These are phyloP conservation scores for Pythium rhizo-oryzae DNA, from an alignment of 352 stramenopile genomes.

Conservation along the genomic window DNA sequence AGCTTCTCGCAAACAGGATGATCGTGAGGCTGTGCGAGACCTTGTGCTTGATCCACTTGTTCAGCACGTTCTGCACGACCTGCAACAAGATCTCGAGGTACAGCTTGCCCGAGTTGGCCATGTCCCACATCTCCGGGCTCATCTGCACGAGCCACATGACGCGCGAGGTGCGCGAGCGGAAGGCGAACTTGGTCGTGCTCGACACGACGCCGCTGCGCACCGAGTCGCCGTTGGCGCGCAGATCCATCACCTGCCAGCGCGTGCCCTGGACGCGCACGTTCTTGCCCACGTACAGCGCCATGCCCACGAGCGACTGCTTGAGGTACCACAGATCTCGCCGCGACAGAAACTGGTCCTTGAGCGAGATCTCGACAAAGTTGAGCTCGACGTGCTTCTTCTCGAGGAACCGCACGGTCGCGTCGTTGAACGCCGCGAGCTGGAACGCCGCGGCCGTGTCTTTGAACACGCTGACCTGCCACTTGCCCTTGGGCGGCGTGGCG, in stretches of 20 bases:
- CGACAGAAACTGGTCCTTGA: constrained; percentile 94
- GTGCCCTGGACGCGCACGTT: constrained; percentile 74
- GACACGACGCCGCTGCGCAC: constrained; percentile 95
- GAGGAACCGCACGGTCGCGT: constrained; percentile 83
- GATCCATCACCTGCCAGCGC: constrained; percentile 90
- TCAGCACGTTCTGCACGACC: constrained; percentile 78
- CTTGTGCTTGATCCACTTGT: constrained; percentile 92
- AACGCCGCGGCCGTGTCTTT: constrained; percentile 80
- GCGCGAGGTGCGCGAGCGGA: constrained; percentile 92
- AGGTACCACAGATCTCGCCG: constrained; percentile 90
- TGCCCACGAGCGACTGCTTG: constrained; percentile 68
- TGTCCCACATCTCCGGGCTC: constrained; percentile 94
- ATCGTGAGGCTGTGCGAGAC: constrained; percentile 93
- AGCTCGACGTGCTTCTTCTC: constrained; percentile 75
- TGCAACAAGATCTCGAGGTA: constrained; percentile 92
- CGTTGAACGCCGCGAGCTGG: constrained; percentile 72
- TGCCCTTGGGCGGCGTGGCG: constrained; percentile 67
- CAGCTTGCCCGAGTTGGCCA: constrained; percentile 85
- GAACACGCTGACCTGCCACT: constrained; percentile 82
- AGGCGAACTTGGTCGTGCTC: constrained; percentile 96
- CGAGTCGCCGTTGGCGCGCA: constrained; percentile 78
- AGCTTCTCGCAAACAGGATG: constrained; percentile 91
- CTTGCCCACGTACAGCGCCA: constrained; percentile 78
- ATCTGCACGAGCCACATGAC: constrained; percentile 99
- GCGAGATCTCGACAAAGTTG: constrained; percentile 90